phyloP scores from a whole-genome alignment of 257 asterid species.

The Jacaranda mimosifolia region DNA sequence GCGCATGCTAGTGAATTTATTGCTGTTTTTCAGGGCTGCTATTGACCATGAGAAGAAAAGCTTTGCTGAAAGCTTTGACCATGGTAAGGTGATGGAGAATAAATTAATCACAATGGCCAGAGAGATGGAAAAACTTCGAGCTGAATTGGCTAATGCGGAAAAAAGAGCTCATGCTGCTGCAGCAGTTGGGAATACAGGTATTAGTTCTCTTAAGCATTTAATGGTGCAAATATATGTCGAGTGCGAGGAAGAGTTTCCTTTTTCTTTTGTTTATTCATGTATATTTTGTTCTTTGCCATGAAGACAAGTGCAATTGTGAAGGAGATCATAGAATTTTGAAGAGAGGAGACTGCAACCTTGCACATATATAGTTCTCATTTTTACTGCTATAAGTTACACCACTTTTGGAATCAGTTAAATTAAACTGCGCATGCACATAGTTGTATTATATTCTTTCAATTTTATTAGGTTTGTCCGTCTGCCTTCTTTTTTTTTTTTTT shows the following conservation, averaged over 20 bases:
- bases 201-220: conserved; percentile 6
- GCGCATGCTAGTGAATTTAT: conserved; percentile 1
- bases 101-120: conserved; percentile 83
- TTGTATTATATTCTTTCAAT: not conserved
- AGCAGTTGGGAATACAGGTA: conserved; percentile 78
- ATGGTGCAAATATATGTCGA: conserved; percentile 13
- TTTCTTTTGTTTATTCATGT: conserved; percentile 18
- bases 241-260: conserved; percentile 3
- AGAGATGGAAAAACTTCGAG: conserved; percentile 94
- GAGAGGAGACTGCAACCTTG: conserved; percentile 2
- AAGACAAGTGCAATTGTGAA: not conserved
- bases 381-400: not conserved
- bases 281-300: conserved; percentile 15
- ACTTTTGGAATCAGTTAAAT: not conserved
- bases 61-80: conserved; percentile 88
- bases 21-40: conserved; percentile 70
- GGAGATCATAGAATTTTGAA: conserved; percentile 6
- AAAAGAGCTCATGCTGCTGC: conserved; percentile 79
- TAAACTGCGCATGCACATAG: not conserved
- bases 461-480: not conserved
- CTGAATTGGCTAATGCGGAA: conserved; percentile 92
- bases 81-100: conserved; percentile 90
- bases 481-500: too few species aligned
- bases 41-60: conserved; percentile 92
- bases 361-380: not conserved